These are phyloP conservation scores for Ochromonas danica DNA, from an alignment of 108 stramenopile species.

Conservation along the genomic window DNA sequence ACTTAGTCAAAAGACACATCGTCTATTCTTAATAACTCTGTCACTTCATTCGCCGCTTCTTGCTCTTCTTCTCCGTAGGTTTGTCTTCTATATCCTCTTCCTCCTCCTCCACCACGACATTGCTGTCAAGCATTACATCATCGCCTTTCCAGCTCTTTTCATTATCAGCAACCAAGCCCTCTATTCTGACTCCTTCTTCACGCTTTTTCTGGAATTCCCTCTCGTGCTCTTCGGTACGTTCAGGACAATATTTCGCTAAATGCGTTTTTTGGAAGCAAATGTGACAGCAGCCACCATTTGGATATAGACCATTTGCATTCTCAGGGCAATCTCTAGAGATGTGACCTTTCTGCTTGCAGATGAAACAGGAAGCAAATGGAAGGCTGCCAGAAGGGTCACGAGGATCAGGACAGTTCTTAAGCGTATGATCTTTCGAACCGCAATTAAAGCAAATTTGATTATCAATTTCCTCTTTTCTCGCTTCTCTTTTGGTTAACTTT, in stretches of 20 bases:
- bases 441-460: constrained; percentile 51
- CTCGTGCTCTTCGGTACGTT: background rate
- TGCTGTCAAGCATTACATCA: background rate
- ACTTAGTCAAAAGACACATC: no score
- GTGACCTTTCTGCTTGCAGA: constrained; percentile 54
- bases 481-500: background rate
- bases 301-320: constrained; percentile 57
- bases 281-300: constrained; percentile 56
- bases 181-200: background rate
- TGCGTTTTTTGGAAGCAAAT: constrained; percentile 33
- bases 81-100: background rate
- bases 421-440: constrained; percentile 50
- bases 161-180: background rate
- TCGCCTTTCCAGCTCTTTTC: background rate
- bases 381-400: constrained; percentile 33
- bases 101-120: background rate
- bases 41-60: background rate
- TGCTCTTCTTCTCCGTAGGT: background rate
- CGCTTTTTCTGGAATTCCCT: background rate
- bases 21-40: no score
- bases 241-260: constrained; percentile 34
- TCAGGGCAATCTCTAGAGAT: constrained; percentile 49
- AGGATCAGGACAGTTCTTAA: constrained; percentile 39
- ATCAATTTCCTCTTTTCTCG: background rate
- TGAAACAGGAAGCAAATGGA: constrained; percentile 52